Base-by-base conservation (phyloP, 495 filamentous ascomycete genomes). In the Rusavskia elegans region DNA sequence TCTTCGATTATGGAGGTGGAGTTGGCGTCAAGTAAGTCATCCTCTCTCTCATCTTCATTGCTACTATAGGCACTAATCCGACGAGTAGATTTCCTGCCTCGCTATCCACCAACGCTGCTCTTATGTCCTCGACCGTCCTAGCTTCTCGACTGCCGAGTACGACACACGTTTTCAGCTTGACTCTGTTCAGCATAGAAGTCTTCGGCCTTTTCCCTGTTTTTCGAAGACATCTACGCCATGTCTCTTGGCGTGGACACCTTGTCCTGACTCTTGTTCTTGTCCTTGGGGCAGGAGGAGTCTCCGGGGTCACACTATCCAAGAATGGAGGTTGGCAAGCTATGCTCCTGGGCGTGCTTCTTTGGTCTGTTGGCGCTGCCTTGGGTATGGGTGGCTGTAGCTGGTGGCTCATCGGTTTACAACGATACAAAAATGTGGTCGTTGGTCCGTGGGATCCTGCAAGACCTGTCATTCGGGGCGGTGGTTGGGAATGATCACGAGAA, bases 381-480 rank as follows among this genome's bases (percentile, higher is more conserved):
- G 82, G 78, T 2, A 94, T 96, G 86, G 92, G 90, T 2, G 83
- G 86, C 40, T 96, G 89, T 63, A 90, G 85, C 59, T 96, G 88
- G 90, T 97, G 93, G 93, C 69, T 98, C 53, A 97, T 98, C 62
- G 84, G 86, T 45, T 66, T 98, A 64, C 92, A 98, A 68, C 89
- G 90, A 70, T 98, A 96, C 66, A 98, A 98, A 75, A 97, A 97
- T 67, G 92, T 96, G 64, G 96, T 98, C 52, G 86, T 87, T 61
- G 92, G 92, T 30, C 92, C 92, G 3, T 98, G 92, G 92, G 92
- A 98, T 72, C 89, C 93, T 17, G 92, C 92, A 3, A 73, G 90
- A 60, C 92, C 92, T 7, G 82, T 97, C 49, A 81, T 84, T 50
- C 59, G 67, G 37, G 54, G 55, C 29, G 59, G 53, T 14, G 53